Percentiles rank a stretch among this genome's conserved stretches.
phyloP scores from a whole-genome alignment of 148 eudicot species.

The Arctostaphylos glauca region DNA sequence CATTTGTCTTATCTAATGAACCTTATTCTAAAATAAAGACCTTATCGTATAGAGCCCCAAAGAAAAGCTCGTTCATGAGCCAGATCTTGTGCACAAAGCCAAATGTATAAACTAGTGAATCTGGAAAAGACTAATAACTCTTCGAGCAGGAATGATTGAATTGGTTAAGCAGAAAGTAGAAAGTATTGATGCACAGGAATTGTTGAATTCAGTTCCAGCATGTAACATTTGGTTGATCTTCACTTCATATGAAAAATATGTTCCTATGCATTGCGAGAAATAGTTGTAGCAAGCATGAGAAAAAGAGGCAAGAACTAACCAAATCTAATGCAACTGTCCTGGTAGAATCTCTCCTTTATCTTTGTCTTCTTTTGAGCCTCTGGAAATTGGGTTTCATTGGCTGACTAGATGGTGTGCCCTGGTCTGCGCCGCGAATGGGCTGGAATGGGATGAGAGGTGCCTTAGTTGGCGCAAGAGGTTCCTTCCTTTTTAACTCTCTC shows the following conservation, averaged over 20 bases:
- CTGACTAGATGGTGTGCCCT: constrained; percentile 36
- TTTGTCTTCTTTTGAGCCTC: constrained; percentile 50
- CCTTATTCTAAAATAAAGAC: too few species aligned
- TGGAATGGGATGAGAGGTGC: constrained; percentile 43
- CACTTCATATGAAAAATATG: not conserved
- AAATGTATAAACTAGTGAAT: not conserved
- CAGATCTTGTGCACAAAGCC: not conserved
- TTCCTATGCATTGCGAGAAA: not conserved
- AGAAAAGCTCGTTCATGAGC: not conserved
- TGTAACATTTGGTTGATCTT: not conserved
- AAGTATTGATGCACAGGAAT: not conserved
- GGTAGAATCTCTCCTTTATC: constrained; percentile 8
- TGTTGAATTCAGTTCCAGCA: not conserved
- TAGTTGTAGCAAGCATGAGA: not conserved
- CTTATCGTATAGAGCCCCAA: too few species aligned
- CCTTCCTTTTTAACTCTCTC: constrained; percentile 50
- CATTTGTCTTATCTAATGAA: not conserved
- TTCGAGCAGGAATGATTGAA: not conserved
- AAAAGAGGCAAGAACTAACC: not conserved
- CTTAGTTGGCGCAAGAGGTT: constrained; percentile 33
- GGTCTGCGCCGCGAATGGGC: constrained; percentile 32
- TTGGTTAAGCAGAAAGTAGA: not conserved
- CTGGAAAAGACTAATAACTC: not conserved
- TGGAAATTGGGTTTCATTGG: constrained; percentile 77
- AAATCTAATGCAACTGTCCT: not conserved